A percentile compares a stretch with the other conserved stretches of the same genome.
phyloP scores from a whole-genome alignment of 2,329 filamentous ascomycete species.

The Teratosphaeriaceae sp. region DNA sequence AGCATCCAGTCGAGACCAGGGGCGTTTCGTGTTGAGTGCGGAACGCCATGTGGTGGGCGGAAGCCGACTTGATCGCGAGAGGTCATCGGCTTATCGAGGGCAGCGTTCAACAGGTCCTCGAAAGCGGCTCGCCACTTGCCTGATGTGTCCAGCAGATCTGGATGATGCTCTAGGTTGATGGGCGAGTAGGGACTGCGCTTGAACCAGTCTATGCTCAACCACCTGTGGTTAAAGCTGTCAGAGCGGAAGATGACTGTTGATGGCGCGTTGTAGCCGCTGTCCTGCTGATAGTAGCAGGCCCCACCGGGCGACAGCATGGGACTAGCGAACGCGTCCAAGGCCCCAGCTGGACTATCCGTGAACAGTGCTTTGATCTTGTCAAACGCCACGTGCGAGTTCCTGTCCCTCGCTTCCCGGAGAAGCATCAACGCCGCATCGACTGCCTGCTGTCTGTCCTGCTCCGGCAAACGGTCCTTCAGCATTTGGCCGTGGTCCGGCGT shows the following conservation, averaged over 20 bases:
- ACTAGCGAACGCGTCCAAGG: constrained; percentile 15
- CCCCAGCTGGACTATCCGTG: constrained; percentile 19
- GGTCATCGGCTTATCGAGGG: constrained; percentile 27
- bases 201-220: constrained; percentile 32
- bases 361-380: constrained; percentile 23
- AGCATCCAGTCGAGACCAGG: constrained; percentile 32
- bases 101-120: constrained; percentile 50
- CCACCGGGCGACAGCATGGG: constrained; percentile 14
- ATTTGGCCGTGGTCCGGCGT: constrained; percentile 18
- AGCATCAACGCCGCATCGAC: constrained; percentile 14
- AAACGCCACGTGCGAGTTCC: constrained; percentile 18
- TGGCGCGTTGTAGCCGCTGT: constrained; percentile 12
- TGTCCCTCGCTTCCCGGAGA: constrained; percentile 17
- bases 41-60: constrained; percentile 11
- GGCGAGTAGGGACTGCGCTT: constrained; percentile 48
- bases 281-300: constrained; percentile 16
- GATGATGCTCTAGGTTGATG: constrained; percentile 39
- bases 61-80: constrained; percentile 15
- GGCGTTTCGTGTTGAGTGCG: constrained; percentile 20
- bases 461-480: constrained; percentile 10
- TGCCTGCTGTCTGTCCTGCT: constrained; percentile 14
- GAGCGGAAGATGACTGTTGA: constrained; percentile 7
- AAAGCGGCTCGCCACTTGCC: constrained; percentile 51
- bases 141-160: constrained; percentile 7
- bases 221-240: constrained; percentile 12